A percentile compares a stretch with the other conserved stretches of the same genome.
These are phyloP conservation scores for Boletus insuetus DNA, from an alignment of 768 basidiomycete species.

Conservation along the genomic window DNA sequence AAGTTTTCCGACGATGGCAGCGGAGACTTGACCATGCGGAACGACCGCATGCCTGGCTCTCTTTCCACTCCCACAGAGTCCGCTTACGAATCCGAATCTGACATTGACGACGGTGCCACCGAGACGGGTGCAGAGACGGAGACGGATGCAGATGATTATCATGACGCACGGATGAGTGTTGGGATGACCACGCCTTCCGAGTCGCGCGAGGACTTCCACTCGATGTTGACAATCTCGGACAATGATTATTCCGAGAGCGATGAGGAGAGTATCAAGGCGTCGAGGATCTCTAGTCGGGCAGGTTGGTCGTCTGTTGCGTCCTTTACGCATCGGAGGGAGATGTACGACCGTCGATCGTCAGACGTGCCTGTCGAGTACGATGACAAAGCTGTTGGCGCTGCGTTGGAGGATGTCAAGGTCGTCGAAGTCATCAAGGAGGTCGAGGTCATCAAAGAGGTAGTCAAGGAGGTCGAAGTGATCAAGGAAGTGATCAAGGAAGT, in stretches of 20 bases:
- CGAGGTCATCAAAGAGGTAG: constrained; percentile 29
- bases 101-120: constrained; percentile 41
- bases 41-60: constrained; percentile 19
- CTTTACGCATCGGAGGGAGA: constrained; percentile 12
- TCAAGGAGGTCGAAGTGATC: constrained; percentile 26
- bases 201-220: constrained; percentile 75
- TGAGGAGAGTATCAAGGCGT: constrained; percentile 76
- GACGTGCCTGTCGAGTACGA: constrained; percentile 46
- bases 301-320: constrained; percentile 27
- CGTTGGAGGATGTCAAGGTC: constrained; percentile 30
- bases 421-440: constrained; percentile 32
- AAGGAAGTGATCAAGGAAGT: constrained; percentile 33
- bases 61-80: constrained; percentile 24
- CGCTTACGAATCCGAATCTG: constrained; percentile 45
- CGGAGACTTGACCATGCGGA: constrained; percentile 32
- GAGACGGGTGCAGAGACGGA: constrained; percentile 70
- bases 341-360: constrained; percentile 3
- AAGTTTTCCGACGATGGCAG: constrained; percentile 40
- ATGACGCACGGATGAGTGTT: constrained; percentile 70
- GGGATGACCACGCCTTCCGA: constrained; percentile 61
- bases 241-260: constrained; percentile 60
- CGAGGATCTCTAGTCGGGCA: constrained; percentile 39
- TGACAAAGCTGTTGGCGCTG: constrained; percentile 39
- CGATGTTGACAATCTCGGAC: constrained; percentile 66
- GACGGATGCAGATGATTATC: constrained; percentile 68